phyloP scores from a whole-genome alignment of 768 basidiomycete genomes.

The Leccinellum luteum region DNA sequence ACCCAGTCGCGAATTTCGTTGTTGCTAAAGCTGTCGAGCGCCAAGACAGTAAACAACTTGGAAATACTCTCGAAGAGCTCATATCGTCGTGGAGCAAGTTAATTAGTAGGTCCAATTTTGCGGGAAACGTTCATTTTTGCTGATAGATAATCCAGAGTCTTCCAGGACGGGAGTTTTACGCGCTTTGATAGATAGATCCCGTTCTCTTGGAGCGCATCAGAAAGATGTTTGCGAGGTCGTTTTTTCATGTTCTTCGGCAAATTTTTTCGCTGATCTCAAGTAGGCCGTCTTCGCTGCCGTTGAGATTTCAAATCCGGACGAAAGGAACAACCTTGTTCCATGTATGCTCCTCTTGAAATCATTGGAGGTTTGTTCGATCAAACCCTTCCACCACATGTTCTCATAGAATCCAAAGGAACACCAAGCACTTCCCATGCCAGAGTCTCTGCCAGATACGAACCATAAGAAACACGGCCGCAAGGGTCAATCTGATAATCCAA shows the following conservation, averaged over 20 bases:
- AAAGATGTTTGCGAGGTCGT: conserved; percentile 57
- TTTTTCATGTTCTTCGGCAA: not conserved
- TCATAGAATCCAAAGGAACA: conserved; percentile 24
- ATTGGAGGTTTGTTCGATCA: conserved; percentile 40
- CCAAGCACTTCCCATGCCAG: conserved; percentile 5
- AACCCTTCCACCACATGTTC: not conserved
- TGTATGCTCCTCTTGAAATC: conserved; percentile 61
- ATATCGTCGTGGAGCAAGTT: conserved; percentile 54
- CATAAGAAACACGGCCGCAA: conserved; percentile 13
- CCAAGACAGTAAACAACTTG: conserved; percentile 53
- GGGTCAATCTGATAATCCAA: conserved; percentile 30
- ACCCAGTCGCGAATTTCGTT: conserved; percentile 95
- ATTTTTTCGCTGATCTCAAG: conserved; percentile 4
- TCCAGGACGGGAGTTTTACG: conserved; percentile 77
- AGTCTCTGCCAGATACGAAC: conserved; percentile 11
- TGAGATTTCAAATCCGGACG: conserved; percentile 47
- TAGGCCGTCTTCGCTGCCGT: conserved; percentile 65
- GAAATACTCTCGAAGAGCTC: conserved; percentile 58
- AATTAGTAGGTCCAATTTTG: conserved; percentile 54
- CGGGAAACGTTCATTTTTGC: not conserved
- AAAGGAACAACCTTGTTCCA: conserved; percentile 55
- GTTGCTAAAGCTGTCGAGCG: conserved; percentile 75
- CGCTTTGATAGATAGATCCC: conserved; percentile 68
- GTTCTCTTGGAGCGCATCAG: conserved; percentile 45
- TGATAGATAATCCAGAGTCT: conserved; percentile 43